phyloP scores from a whole-genome alignment of 2,329 filamentous ascomycete genomes.

The Ophiostoma piceae region DNA sequence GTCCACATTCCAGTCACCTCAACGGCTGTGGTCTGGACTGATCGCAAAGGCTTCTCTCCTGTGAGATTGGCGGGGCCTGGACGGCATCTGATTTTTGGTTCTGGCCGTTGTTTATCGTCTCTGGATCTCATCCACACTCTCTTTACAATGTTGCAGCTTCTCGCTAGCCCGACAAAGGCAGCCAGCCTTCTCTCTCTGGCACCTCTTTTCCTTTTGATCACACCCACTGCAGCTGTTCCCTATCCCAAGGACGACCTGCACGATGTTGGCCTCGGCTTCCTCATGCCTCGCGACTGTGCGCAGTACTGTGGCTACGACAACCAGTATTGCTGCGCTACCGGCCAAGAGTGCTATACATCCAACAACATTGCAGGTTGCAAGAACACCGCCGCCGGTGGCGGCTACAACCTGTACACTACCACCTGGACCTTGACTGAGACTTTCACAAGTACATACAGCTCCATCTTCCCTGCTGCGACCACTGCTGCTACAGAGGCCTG shows the following conservation, averaged over 20 bases:
- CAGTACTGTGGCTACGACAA: conserved; percentile 51
- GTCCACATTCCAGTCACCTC: conserved; percentile 21
- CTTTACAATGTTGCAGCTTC: conserved; percentile 17
- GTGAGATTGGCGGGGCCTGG: conserved; percentile 17
- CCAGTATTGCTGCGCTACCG: conserved; percentile 50
- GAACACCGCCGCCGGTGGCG: conserved; percentile 34
- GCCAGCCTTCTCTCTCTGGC: conserved; percentile 16
- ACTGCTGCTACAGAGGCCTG: conserved; percentile 42
- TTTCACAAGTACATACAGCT: conserved; percentile 55
- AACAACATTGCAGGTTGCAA: conserved; percentile 48
- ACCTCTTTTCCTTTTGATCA: conserved; percentile 15
- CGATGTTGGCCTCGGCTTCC: conserved; percentile 46
- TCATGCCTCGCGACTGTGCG: conserved; percentile 47
- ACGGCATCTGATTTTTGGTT: conserved; percentile 11
- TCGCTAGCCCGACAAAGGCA: conserved; percentile 8
- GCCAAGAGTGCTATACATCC: conserved; percentile 49
- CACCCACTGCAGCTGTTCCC: conserved; percentile 41
- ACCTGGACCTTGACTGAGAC: conserved; percentile 59
- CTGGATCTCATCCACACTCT: background rate
- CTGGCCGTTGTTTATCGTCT: conserved; percentile 2
- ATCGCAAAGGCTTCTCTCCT: background rate
- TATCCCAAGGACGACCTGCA: conserved; percentile 48
- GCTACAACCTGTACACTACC: conserved; percentile 42
- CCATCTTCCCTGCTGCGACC: conserved; percentile 41
- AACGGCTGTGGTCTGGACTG: background rate